phyloP scores from a whole-genome alignment of 306 rosid species.

The Ochetophila trinervis region DNA sequence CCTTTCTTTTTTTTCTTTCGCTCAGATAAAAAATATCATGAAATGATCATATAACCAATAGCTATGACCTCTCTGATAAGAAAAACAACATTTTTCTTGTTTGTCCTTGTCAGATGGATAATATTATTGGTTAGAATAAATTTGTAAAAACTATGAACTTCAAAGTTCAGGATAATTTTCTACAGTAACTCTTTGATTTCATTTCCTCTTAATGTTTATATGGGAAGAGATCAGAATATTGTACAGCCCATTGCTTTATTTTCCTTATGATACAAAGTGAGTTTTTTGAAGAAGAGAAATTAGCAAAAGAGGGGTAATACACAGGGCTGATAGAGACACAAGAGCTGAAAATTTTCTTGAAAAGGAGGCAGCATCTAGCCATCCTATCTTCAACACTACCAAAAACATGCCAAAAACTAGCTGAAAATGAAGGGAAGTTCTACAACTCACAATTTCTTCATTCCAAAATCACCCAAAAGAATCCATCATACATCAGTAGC shows the following conservation, averaged over 20 bases:
- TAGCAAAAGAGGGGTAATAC: not conserved
- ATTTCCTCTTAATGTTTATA: not conserved
- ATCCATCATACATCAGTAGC: conserved; percentile 16
- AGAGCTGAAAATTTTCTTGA: not conserved
- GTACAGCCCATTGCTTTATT: conserved; percentile 4
- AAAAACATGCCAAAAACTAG: conserved; percentile 15
- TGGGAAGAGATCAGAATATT: not conserved
- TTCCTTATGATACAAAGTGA: not conserved
- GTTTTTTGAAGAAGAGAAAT: not conserved
- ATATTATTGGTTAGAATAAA: too few species aligned
- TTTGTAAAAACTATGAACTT: too few species aligned
- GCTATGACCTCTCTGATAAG: too few species aligned
- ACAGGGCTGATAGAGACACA: not conserved
- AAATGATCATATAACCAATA: too few species aligned
- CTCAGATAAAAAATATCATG: too few species aligned
- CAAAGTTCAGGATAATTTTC: too few species aligned
- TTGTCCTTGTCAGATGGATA: too few species aligned
- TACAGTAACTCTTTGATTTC: too few species aligned
- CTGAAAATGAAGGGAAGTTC: not conserved
- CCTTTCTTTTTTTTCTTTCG: too few species aligned
- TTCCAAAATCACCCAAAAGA: not conserved
- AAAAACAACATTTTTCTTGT: too few species aligned
- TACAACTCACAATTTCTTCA: not conserved
- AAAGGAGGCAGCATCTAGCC: conserved; percentile 9
- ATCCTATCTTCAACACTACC: conserved; percentile 27